A percentile compares a stretch with the other conserved stretches of the same genome.
phyloP scores from a whole-genome alignment of 2,329 filamentous ascomycete genomes.

The Arthrinium puccinioides region DNA sequence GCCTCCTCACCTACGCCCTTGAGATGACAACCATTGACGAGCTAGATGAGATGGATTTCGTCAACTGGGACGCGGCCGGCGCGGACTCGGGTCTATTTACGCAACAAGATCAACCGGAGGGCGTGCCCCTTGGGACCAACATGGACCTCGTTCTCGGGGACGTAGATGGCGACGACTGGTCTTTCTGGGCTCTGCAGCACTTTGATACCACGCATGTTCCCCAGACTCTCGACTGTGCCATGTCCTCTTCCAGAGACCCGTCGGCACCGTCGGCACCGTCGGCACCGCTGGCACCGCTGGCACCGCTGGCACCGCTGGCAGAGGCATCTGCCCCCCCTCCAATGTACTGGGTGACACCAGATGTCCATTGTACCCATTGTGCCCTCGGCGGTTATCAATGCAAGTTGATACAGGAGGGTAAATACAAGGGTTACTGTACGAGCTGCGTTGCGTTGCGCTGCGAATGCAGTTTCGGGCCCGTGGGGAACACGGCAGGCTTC shows the following conservation, averaged over 20 bases:
- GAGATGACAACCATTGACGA: conserved; percentile 39
- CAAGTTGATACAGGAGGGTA: conserved; percentile 54
- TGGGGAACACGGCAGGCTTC: conserved; percentile 24
- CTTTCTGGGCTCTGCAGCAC: conserved; percentile 52
- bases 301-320: conserved; percentile 21
- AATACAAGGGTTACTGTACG: conserved; percentile 53
- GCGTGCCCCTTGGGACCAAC: conserved; percentile 21
- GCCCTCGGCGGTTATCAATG: conserved; percentile 46
- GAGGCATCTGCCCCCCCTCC: conserved; percentile 15
- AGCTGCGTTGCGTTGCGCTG: conserved; percentile 53
- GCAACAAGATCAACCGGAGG: conserved; percentile 26
- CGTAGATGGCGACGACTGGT: conserved; percentile 51
- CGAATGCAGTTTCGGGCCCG: conserved; percentile 48
- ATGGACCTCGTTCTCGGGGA: conserved; percentile 49
- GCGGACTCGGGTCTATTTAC: conserved; percentile 22
- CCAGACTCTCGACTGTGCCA: conserved; percentile 23
- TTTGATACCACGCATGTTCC: conserved; percentile 37
- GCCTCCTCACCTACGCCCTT: conserved; percentile 5
- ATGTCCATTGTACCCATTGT: conserved; percentile 46
- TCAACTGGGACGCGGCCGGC: conserved; percentile 50
- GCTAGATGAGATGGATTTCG: conserved; percentile 50
- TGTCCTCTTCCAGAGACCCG: conserved; percentile 21
- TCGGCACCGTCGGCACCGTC: conserved; percentile 21
- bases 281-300: conserved; percentile 21
- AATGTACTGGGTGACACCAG: conserved; percentile 35